Conservation (phyloP, 306 rosid species). For the Dalbergia oliveri region DNA sequence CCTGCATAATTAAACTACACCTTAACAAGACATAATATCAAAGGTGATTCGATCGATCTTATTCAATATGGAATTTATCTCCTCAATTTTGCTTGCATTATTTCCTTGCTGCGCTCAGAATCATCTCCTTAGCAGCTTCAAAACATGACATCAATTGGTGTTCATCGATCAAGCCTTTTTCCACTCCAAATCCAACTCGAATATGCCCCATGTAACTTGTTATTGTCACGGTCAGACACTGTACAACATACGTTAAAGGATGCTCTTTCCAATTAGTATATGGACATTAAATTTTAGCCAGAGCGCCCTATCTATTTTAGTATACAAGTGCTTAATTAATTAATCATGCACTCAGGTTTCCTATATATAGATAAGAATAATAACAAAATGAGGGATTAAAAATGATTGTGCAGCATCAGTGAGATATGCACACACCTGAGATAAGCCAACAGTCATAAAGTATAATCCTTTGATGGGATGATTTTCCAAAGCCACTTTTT, state of each 20-base stretch:
- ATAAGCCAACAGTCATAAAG: constrained; percentile 39
- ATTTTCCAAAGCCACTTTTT: constrained; percentile 51
- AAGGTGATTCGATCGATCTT: neutral
- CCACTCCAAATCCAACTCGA: constrained; percentile 39
- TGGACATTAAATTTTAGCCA: neutral
- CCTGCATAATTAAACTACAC: too few relatives aligned
- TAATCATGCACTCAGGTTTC: neutral
- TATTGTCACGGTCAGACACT: constrained; percentile 39
- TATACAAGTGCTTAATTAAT: too few relatives aligned
- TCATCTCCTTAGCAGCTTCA: constrained; percentile 16
- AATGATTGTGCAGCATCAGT: neutral
- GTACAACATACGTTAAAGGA: neutral
- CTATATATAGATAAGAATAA: neutral
- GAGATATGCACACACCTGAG: constrained; percentile 17
- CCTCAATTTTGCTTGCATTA: neutral
- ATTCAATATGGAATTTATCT: neutral
- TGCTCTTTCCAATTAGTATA: neutral
- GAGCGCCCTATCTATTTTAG: neutral
- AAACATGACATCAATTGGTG: constrained; percentile 31
- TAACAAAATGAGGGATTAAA: too few relatives aligned
- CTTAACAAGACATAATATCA: too few relatives aligned
- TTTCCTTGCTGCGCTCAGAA: constrained; percentile 40
- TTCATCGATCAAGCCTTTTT: constrained; percentile 42
- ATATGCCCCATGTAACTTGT: constrained; percentile 41
- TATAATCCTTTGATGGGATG: constrained; percentile 48